Conservation (phyloP, 768 basidiomycete species). For the Auricularia heimuer region DNA sequence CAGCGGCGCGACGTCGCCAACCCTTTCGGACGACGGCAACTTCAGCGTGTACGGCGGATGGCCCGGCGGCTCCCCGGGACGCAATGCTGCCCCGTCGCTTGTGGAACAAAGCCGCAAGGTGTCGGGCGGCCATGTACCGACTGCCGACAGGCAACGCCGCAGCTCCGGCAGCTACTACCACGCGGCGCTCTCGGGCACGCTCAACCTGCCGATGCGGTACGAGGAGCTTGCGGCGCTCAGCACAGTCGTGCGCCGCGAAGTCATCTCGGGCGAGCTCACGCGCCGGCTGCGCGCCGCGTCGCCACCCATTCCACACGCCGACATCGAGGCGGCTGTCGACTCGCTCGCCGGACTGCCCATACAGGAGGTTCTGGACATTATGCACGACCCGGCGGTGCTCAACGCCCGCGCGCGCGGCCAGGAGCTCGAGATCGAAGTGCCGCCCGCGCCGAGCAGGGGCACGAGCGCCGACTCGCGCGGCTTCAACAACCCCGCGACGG, state of each 20-base stretch:
- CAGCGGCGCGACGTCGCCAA: conserved; percentile 79
- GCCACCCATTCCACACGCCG: conserved; percentile 36
- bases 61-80: conserved; percentile 51
- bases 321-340: conserved; percentile 62
- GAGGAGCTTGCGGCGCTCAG: conserved; percentile 75
- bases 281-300: conserved; percentile 48
- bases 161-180: conserved; percentile 84
- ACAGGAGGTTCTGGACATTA: conserved; percentile 64
- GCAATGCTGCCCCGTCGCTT: conserved; percentile 45
- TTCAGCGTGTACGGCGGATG: conserved; percentile 45
- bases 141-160: conserved; percentile 55
- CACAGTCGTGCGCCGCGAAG: conserved; percentile 80
- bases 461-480: conserved; percentile 43
- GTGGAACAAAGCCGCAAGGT: conserved; percentile 13
- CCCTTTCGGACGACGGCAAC: conserved; percentile 73
- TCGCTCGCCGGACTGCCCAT: conserved; percentile 59
- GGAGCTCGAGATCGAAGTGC: neutral
- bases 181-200: conserved; percentile 69
- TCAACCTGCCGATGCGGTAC: conserved; percentile 78
- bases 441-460: conserved; percentile 1
- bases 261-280: conserved; percentile 73
- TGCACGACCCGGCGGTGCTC: conserved; percentile 60
- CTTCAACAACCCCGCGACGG: conserved; percentile 59
- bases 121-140: neutral
- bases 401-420: conserved; percentile 25